Percentiles rank a stretch among this genome's conserved stretches.
These are phyloP conservation scores for Cyberlindnera misumaiensis DNA, from an alignment of 805 yeast genomes.

Conservation along the genomic window DNA sequence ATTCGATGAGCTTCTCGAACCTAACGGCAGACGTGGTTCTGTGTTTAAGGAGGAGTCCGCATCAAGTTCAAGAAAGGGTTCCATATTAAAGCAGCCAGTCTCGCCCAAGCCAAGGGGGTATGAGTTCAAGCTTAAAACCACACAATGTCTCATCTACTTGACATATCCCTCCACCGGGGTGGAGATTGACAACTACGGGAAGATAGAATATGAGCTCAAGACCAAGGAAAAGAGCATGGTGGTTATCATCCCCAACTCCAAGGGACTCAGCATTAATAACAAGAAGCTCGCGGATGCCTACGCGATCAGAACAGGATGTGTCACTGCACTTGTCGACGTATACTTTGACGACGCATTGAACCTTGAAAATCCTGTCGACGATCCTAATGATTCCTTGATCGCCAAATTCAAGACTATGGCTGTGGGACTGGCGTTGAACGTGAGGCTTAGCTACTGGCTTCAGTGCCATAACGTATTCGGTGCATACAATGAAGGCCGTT, in stretches of 20 bases:
- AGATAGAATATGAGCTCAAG: slow-evolving; percentile 18
- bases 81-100: slow-evolving; percentile 12
- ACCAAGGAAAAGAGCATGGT: slow-evolving; percentile 23
- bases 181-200: slow-evolving; percentile 20
- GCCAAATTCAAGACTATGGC: slow-evolving; percentile 15
- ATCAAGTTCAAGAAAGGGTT: slow-evolving; percentile 9
- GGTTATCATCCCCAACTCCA: slow-evolving; percentile 20
- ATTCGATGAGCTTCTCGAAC: slow-evolving; percentile 15
- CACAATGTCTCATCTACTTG: slow-evolving; percentile 15
- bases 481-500: slow-evolving; percentile 10
- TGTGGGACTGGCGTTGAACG: slow-evolving; percentile 13
- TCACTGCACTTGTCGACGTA: slow-evolving; percentile 19
- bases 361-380: slow-evolving; percentile 4
- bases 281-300: slow-evolving; percentile 23
- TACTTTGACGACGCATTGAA: slow-evolving; percentile 18
- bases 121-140: slow-evolving; percentile 14
- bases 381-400: slow-evolving; percentile 5
- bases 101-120: slow-evolving; percentile 19
- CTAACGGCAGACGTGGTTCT: not conserved
- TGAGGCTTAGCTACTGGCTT: slow-evolving; percentile 17
- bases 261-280: slow-evolving; percentile 19
- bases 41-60: slow-evolving; percentile 6
- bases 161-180: slow-evolving; percentile 17
- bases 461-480: slow-evolving; percentile 21
- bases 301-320: slow-evolving; percentile 23